These are phyloP conservation scores for Penicillium occitanis DNA, from an alignment of 2,329 filamentous ascomycete species.

Conservation along the genomic window DNA sequence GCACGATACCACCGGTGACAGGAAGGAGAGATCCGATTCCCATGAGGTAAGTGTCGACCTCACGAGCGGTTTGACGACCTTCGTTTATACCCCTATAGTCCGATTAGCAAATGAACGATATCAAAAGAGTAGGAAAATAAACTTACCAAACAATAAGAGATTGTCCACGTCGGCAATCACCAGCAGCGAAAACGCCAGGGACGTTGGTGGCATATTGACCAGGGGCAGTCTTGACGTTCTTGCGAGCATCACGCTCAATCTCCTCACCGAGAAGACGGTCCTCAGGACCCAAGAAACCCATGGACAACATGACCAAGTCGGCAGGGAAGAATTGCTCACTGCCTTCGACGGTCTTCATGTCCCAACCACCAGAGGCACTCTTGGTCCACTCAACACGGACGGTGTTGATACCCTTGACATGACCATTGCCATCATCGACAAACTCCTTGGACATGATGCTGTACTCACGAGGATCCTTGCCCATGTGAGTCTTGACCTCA, in stretches of 20 bases:
- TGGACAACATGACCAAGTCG: slow-evolving; percentile 88
- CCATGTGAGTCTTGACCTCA: slow-evolving; percentile 93
- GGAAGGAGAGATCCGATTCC: slow-evolving; percentile 73
- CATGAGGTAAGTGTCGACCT: slow-evolving; percentile 86
- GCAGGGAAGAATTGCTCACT: slow-evolving; percentile 96
- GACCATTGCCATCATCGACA: slow-evolving; percentile 80
- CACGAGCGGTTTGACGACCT: slow-evolving; percentile 85
- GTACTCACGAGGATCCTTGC: slow-evolving; percentile 93
- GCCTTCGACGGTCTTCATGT: slow-evolving; percentile 96
- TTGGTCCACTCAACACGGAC: slow-evolving; percentile 96
- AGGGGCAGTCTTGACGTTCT: slow-evolving; percentile 91
- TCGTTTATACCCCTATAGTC: slow-evolving; percentile 84
- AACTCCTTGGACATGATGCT: slow-evolving; percentile 99
- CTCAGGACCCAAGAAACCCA: slow-evolving; percentile 96
- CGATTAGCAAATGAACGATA: neutral
- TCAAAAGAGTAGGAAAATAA: no score
- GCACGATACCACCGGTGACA: slow-evolving; percentile 89
- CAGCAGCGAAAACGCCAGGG: slow-evolving; percentile 85
- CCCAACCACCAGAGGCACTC: slow-evolving; percentile 84
- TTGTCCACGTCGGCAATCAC: slow-evolving; percentile 92
- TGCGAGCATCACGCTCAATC: slow-evolving; percentile 86
- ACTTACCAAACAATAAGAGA: slow-evolving; percentile 92
- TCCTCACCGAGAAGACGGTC: slow-evolving; percentile 81
- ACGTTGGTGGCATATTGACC: slow-evolving; percentile 88
- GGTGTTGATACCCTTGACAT: slow-evolving; percentile 94